Conservation (phyloP, 2,329 filamentous ascomycete species). For the Curvularia hawaiiensis region DNA sequence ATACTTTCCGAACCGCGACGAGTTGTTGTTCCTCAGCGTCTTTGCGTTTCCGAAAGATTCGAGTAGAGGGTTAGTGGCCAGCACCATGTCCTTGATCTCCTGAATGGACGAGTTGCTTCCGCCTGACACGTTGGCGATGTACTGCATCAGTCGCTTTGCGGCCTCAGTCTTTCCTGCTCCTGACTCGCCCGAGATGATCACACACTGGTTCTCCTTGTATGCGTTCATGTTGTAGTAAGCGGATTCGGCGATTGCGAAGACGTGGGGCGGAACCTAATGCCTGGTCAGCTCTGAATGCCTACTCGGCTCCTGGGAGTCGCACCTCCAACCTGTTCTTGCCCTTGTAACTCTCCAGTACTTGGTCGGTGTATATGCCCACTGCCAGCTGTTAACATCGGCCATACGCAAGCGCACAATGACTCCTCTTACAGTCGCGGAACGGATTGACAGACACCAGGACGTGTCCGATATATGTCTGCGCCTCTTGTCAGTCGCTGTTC, state of each 20-base stretch:
- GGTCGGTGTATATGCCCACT: slow-evolving; percentile 96
- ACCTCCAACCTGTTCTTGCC: slow-evolving; percentile 93
- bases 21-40: slow-evolving; percentile 98
- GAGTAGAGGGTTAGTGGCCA: slow-evolving; percentile 94
- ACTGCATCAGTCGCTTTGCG: slow-evolving; percentile 99
- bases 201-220: slow-evolving; percentile 98
- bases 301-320: slow-evolving; percentile 7
- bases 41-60: slow-evolving; percentile 99
- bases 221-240: slow-evolving; percentile 99
- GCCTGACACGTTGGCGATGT: slow-evolving; percentile 96
- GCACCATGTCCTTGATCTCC: slow-evolving; percentile 98
- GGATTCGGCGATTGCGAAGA: slow-evolving; percentile 96
- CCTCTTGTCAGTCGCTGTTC: slow-evolving; percentile 34
- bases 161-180: slow-evolving; percentile 98
- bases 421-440: slow-evolving; percentile 77
- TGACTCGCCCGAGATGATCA: slow-evolving; percentile 98
- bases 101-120: slow-evolving; percentile 85
- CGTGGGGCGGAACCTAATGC: slow-evolving; percentile 77
- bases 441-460: slow-evolving; percentile 99
- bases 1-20: slow-evolving; percentile 97
- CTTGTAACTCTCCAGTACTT: slow-evolving; percentile 90
- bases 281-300: slow-evolving; percentile 20
- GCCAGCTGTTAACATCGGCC: slow-evolving; percentile 45
- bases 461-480: slow-evolving; percentile 95
- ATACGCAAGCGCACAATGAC: slow-evolving; percentile 1